Percentiles rank a stretch among this genome's conserved stretches.
phyloP scores from a whole-genome alignment of 495 filamentous ascomycete genomes.

The Filosporella fistucella region DNA sequence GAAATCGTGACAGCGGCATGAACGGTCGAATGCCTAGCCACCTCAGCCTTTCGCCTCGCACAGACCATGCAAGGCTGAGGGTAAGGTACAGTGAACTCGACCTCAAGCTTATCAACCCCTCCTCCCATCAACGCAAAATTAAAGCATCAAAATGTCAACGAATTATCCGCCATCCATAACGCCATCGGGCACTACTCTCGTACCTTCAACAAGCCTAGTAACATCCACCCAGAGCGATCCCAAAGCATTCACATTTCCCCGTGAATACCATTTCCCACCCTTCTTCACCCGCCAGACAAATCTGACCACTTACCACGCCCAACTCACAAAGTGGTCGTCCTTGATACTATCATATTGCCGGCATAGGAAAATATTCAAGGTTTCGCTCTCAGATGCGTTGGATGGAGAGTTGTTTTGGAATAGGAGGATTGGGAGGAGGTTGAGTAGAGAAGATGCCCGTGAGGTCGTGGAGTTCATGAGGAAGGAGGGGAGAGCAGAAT shows the following conservation, averaged over 20 bases:
- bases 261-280: slow-evolving; percentile 61
- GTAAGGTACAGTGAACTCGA: no score
- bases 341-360: slow-evolving; percentile 83
- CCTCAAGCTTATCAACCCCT: no score
- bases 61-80: no score
- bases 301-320: slow-evolving; percentile 65
- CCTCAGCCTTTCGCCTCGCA: no score
- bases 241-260: slow-evolving; percentile 36
- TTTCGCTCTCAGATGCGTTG: slow-evolving; percentile 59
- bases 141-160: no score
- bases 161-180: no score
- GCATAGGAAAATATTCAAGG: slow-evolving; percentile 64
- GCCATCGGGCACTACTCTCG: not conserved
- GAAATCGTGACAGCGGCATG: no score
- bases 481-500: slow-evolving; percentile 65
- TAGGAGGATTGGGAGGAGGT: slow-evolving; percentile 41
- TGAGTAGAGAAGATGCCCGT: slow-evolving; percentile 58
- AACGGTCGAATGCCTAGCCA: no score
- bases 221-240: no score
- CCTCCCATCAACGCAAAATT: no score
- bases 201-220: slow-evolving; percentile 1
- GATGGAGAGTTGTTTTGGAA: slow-evolving; percentile 50
- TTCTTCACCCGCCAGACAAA: slow-evolving; percentile 82
- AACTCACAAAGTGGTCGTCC: slow-evolving; percentile 79
- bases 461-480: slow-evolving; percentile 72